A percentile compares a stretch with the other conserved stretches of the same genome.
These are phyloP conservation scores for Saccharomycopsis malanga DNA, from an alignment of 805 yeast species.

Conservation along the genomic window DNA sequence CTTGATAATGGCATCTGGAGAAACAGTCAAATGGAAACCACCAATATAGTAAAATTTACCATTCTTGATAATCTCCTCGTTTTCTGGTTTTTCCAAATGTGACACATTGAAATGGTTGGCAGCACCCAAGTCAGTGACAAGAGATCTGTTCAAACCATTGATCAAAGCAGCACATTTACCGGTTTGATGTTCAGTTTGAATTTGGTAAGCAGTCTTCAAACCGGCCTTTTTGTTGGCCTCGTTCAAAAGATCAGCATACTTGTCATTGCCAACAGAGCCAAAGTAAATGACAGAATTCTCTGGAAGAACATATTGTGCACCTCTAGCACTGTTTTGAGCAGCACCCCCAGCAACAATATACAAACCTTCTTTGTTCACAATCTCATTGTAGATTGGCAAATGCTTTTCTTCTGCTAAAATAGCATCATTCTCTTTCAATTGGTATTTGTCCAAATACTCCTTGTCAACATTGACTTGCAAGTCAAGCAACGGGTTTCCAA, in stretches of 20 bases:
- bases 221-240: constrained; percentile 88
- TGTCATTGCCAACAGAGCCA: constrained; percentile 94
- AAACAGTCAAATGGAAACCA: constrained; percentile 98
- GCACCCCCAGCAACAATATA: constrained; percentile 96
- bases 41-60: constrained; percentile 88
- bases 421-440: constrained; percentile 86
- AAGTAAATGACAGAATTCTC: constrained; percentile 78
- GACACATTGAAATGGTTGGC: constrained; percentile 93
- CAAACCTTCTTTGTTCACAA: constrained; percentile 52
- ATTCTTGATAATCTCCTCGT: constrained; percentile 78
- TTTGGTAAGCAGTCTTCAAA: constrained; percentile 77
- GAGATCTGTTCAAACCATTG: constrained; percentile 80
- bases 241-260: constrained; percentile 69
- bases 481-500: constrained; percentile 91
- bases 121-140: constrained; percentile 95
- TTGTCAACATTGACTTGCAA: constrained; percentile 69
- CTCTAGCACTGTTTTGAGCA: constrained; percentile 98
- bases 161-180: constrained; percentile 98
- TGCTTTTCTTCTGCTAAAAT: constrained; percentile 80
- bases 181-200: constrained; percentile 69
- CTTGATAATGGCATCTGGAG: constrained; percentile 86
- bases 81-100: constrained; percentile 81
- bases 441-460: constrained; percentile 72
- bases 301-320: constrained; percentile 91
- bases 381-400: constrained; percentile 79